Evolutionary conservation across 2,329 filamentous ascomycete genomes (phyloP).

Genomic region (Mariannaea sp.): DNA sequence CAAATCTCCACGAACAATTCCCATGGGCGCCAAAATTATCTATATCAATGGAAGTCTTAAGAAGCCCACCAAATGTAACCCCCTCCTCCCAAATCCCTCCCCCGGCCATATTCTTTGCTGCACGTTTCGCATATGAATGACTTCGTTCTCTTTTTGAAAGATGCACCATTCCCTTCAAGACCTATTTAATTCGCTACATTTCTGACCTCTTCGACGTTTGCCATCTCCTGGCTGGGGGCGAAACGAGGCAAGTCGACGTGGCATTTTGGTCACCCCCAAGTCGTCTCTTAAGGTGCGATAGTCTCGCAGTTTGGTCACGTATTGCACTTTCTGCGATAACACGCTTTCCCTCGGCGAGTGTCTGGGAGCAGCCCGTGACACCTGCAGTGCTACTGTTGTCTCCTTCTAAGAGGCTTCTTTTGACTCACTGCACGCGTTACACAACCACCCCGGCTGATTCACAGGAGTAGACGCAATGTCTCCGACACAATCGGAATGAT

Average conservation of each 20-base stretch:
- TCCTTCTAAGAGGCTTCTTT: conserved; percentile 36
- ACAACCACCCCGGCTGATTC: conserved; percentile 47
- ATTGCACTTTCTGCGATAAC: background rate
- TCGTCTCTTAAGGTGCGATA: conserved; percentile 8
- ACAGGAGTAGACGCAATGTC: conserved; percentile 44
- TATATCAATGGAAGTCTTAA: conserved; percentile 8
- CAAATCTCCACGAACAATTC: conserved; percentile 9
- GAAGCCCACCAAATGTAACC: conserved; percentile 15
- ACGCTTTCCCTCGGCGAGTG: background rate
- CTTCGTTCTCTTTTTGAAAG: background rate
- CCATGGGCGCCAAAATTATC: conserved; percentile 15
- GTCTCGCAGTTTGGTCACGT: conserved; percentile 4
- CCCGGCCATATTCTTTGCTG: conserved; percentile 1
- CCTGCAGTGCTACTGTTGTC: conserved; percentile 24
- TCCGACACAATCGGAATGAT: conserved; percentile 54
- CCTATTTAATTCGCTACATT: background rate
- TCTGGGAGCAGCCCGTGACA: conserved; percentile 2
- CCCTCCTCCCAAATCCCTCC: too few species aligned
- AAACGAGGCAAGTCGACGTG: background rate
- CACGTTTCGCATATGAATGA: conserved; percentile 2
- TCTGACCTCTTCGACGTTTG: background rate
- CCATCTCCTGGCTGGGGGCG: too few species aligned
- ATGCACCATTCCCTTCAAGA: background rate
- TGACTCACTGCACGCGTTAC: conserved; percentile 47
- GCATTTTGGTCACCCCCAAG: background rate